Evolutionary conservation across 139 green algal species (phyloP).

Genomic region (Chlorokybus atmophyticus): DNA sequence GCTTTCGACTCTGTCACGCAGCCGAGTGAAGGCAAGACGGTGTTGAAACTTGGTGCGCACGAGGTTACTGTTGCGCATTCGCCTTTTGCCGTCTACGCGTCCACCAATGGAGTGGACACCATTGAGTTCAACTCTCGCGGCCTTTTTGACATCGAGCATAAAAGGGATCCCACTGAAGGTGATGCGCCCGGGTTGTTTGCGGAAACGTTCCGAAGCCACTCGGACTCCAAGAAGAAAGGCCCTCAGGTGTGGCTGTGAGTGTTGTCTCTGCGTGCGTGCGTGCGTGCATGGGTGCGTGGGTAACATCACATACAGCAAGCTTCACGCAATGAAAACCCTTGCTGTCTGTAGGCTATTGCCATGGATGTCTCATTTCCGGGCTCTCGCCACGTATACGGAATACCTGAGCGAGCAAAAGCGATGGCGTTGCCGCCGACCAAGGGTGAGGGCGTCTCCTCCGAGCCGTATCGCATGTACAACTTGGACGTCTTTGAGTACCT

Average conservation of each 20-base stretch:
- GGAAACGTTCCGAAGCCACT: slow-evolving; percentile 78
- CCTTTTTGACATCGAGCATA: slow-evolving; percentile 80
- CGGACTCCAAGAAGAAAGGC: slow-evolving; percentile 47
- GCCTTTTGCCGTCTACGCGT: slow-evolving; percentile 50
- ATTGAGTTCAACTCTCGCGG: slow-evolving; percentile 57
- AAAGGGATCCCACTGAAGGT: slow-evolving; percentile 40
- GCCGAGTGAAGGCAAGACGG: background rate
- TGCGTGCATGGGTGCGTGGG: background rate
- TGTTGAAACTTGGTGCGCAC: slow-evolving; percentile 8
- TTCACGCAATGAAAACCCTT: slow-evolving; percentile 36
- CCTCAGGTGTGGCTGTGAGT: no score
- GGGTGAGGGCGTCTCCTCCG: slow-evolving; percentile 25
- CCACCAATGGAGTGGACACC: slow-evolving; percentile 20
- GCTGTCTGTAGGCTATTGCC: slow-evolving; percentile 55
- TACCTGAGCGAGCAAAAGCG: slow-evolving; percentile 77
- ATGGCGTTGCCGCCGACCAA: slow-evolving; percentile 22
- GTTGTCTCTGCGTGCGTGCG: no score
- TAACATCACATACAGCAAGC: background rate
- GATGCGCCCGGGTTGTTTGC: slow-evolving; percentile 71
- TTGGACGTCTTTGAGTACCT: slow-evolving; percentile 99
- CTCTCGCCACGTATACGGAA: slow-evolving; percentile 73
- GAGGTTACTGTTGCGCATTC: slow-evolving; percentile 39
- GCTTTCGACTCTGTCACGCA: background rate
- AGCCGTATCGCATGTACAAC: slow-evolving; percentile 98
- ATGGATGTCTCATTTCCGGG: slow-evolving; percentile 77